Base-by-base conservation (phyloP, 768 basidiomycete genomes). In the Macrolepiota dolichaula region DNA sequence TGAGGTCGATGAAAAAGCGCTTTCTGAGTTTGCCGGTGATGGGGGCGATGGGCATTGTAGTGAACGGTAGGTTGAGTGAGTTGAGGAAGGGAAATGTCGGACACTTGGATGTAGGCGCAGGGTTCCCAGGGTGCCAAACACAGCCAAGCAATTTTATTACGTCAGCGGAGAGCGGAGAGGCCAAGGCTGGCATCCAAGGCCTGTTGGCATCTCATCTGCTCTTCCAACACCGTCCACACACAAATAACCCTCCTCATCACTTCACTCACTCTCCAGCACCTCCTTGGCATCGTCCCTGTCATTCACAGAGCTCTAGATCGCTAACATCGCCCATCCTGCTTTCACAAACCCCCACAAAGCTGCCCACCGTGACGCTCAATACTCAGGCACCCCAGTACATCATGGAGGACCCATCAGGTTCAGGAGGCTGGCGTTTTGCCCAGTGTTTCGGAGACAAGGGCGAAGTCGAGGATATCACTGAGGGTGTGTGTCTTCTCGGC, bases 391-490 rank as follows among this genome's bases (percentile, higher is more conserved):
- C 57, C 59, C 61, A 44, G 47, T 59, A 69, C 68, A 74, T 71
- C 73, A 91, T 93, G 92, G 92, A 94, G 74, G 85, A 87, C 75
- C 92, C 93, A 77, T 86, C 90, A 75, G 84, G 87, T 69, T 90
- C 89, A 72, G 89, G 90, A 69, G 90, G 89, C 69, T 99, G 97
- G 97, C 89, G 96, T 69, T 99, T 99, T 78, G 96, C 97, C 57
- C 97, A 99, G 72, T 99, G 97, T 79, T 99, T 99, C 72, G 97
- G 97, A 66, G 97, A 99, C 84, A 99, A 99, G 85, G 96, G 92
- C 68, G 92, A 97, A 74, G 96, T 98, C 37, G 97, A 98, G 72
- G 97, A 99, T 75, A 98, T 99, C 72, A 99, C 97, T 62, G 97
- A 99, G 82, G 97, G 95, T 95, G 64, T 63, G 83, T 70, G 57